A percentile compares a stretch with the other conserved stretches of the same genome.
phyloP scores from a whole-genome alignment of 108 stramenopile species.

The Conticribra weissflogii region DNA sequence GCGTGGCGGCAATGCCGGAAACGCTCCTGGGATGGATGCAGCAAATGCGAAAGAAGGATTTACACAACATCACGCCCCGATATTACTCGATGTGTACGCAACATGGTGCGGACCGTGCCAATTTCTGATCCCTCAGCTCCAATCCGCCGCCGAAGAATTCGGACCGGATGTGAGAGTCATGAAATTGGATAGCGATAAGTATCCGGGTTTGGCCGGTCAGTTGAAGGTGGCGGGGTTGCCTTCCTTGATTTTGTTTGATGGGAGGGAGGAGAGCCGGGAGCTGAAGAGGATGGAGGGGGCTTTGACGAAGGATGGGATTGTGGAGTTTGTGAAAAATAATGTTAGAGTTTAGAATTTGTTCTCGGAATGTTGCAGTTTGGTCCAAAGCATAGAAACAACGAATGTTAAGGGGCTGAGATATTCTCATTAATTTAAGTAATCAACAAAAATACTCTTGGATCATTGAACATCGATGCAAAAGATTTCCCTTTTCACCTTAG shows the following conservation, averaged over 20 bases:
- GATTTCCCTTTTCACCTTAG: no score
- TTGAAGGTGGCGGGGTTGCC: conserved; percentile 63
- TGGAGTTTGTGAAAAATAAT: conserved; percentile 55
- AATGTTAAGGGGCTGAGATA: no score
- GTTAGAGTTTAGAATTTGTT: conserved; percentile 5
- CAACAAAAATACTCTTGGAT: no score
- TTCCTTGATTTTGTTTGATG: conserved; percentile 52
- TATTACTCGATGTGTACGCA: conserved; percentile 88
- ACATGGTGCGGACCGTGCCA: conserved; percentile 94
- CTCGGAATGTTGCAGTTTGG: no score
- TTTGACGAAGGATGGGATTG: conserved; percentile 64
- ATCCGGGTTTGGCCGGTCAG: conserved; percentile 56
- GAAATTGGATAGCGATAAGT: conserved; percentile 83
- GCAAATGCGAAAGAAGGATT: conserved; percentile 3
- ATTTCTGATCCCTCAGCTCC: conserved; percentile 71
- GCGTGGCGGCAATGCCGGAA: conserved; percentile 13
- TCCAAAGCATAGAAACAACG: no score
- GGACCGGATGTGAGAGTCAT: conserved; percentile 66
- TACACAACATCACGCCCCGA: conserved; percentile 43
- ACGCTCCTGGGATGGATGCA: conserved; percentile 2
- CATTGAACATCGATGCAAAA: no score
- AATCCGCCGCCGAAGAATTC: conserved; percentile 64
- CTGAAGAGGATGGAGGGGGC: conserved; percentile 79
- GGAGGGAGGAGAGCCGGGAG: conserved; percentile 48
- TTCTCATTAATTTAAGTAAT: no score